phyloP scores from a whole-genome alignment of 2,329 filamentous ascomycete species.

The Aaosphaeria arxii region DNA sequence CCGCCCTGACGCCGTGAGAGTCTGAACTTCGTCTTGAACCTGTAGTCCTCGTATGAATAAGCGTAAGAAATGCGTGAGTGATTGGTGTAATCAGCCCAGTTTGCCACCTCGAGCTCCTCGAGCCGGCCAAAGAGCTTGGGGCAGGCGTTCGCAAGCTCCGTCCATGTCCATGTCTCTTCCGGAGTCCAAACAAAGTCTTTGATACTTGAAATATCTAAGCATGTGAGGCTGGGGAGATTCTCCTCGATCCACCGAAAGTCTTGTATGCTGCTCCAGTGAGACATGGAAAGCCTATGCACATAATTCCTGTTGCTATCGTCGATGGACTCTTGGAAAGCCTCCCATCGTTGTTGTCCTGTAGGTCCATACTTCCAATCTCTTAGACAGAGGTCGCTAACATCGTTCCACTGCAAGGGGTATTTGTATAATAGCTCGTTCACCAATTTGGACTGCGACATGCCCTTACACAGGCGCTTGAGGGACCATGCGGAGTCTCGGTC shows the following conservation, averaged over 20 bases:
- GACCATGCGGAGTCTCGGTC: constrained; percentile 29
- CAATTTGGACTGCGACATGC: constrained; percentile 26
- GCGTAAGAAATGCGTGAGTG: constrained; percentile 36
- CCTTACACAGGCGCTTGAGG: constrained; percentile 31
- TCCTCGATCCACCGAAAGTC: constrained; percentile 37
- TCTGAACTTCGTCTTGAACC: constrained; percentile 33
- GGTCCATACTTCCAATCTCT: constrained; percentile 32
- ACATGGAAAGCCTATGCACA: constrained; percentile 34
- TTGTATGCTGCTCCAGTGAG: constrained; percentile 33
- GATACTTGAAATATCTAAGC: constrained; percentile 33
- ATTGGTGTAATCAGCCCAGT: constrained; percentile 36
- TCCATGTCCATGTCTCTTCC: constrained; percentile 37
- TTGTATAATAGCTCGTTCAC: constrained; percentile 31
- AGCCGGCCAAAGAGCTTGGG: constrained; percentile 27
- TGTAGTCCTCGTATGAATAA: constrained; percentile 36
- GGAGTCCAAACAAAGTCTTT: constrained; percentile 38
- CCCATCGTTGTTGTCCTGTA: constrained; percentile 26
- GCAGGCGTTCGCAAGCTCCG: constrained; percentile 27
- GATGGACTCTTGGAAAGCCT: constrained; percentile 28
- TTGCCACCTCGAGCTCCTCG: constrained; percentile 33
- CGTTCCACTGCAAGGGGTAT: constrained; percentile 27
- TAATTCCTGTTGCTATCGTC: constrained; percentile 27
- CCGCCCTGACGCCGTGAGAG: constrained; percentile 32
- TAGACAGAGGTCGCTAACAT: constrained; percentile 30
- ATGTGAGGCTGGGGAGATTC: constrained; percentile 30